Evolutionary conservation across 2,329 filamentous ascomycete genomes (phyloP).

Genomic region (Coniella vitis): DNA sequence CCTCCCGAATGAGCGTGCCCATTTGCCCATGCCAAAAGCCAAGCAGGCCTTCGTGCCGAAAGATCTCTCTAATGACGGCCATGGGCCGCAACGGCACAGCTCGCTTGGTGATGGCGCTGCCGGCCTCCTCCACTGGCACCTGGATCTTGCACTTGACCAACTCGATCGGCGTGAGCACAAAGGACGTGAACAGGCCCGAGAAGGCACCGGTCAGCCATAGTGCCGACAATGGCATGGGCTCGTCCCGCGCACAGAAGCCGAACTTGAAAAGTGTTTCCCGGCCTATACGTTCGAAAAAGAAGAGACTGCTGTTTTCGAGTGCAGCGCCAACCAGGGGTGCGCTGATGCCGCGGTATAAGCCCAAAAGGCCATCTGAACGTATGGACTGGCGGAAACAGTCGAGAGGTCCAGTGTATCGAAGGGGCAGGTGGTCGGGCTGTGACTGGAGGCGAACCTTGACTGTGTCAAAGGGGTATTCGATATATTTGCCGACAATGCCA

Average conservation of each 20-base stretch:
- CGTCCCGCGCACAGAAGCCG: constrained; percentile 41
- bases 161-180: constrained; percentile 90
- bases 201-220: constrained; percentile 77
- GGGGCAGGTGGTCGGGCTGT: constrained; percentile 77
- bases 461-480: constrained; percentile 98
- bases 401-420: constrained; percentile 76
- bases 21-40: constrained; percentile 96
- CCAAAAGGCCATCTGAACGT: constrained; percentile 67
- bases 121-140: constrained; percentile 49
- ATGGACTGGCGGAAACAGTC: constrained; percentile 92
- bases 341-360: constrained; percentile 87
- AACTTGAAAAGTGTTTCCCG: constrained; percentile 56
- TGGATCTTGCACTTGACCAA: constrained; percentile 99
- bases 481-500: constrained; percentile 86
- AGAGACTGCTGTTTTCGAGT: constrained; percentile 84
- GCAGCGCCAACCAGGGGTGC: constrained; percentile 88
- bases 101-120: constrained; percentile 21
- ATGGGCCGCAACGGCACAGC: constrained; percentile 54
- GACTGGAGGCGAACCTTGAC: constrained; percentile 96
- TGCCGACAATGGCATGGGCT: constrained; percentile 64
- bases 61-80: constrained; percentile 70
- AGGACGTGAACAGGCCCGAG: constrained; percentile 80
- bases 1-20: constrained; percentile 89
- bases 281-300: constrained; percentile 80
- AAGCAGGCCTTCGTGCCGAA: constrained; percentile 69